Base-by-base conservation (phyloP, 2,329 filamentous ascomycete species). In the Coniochaeta sp. region DNA sequence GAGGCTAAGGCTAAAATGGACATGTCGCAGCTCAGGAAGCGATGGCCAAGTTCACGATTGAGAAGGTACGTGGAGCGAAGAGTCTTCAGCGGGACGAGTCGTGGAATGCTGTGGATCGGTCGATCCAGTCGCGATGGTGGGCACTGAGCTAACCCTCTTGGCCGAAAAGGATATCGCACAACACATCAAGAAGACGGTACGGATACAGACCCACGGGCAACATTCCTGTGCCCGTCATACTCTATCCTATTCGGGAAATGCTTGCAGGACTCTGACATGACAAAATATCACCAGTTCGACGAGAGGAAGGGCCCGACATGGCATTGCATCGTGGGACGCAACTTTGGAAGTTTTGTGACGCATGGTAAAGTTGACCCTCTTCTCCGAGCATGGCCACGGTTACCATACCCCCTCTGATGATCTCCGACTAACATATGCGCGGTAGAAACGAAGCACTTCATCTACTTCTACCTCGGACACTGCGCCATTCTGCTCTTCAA, bases 401-500 rank as follows among this genome's bases (percentile, higher is more conserved):
- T 12, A 28, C 24, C n/a, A 33, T 38, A 56, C 63, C 67, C 34
- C 55, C 28, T 31, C 12, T 28, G 6, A 24, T 7, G 17, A 52
- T 14, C 6, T 14, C 7, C 16, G 24, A 52, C 47, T 52, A 52
- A 52, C 43, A 14, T 58, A 60, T 36, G 47, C 19, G 3, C 9
- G 47, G 40, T 79, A 97, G 95, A 98, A 77, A 98, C 95, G 31
- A 98, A 98, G 80, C 95, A 99, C 78, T 99, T 99, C 81, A 97
- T 99, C 75, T 99, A 99, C 81, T 99, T 99, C 81, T 99, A 99
- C 80, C 89, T 99, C 62, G 95, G 95, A 59, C 95, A 98, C 82
- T 97, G 92, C 76, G 95, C 95, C 62, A 98, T 99, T 73, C 84
- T 99, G 60, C 87, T 99, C 59, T 99, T 98, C 87, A 99, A 99